Evolutionary conservation across 169 alveolate species (phyloP), one percentile per base, ranked within the genome.

Genomic region (Cryptosporidium xiaoi): DNA sequence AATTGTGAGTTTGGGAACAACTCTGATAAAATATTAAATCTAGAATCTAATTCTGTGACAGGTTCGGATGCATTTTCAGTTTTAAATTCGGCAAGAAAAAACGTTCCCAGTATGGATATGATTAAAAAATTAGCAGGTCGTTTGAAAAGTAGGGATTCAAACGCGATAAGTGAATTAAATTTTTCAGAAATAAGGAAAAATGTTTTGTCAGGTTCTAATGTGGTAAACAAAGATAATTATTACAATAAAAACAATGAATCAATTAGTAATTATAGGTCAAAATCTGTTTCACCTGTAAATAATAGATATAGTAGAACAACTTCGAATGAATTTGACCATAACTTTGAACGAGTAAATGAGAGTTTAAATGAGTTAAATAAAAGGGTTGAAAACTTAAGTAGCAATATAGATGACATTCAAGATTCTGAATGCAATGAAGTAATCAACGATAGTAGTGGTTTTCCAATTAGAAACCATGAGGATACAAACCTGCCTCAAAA

Each of bases 121-220:
- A 77, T 77, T 60, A 77, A 77, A 56, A 56, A 66, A 48, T 53
- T 77, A 40, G 87, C 87, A 77, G 62, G 77, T 31, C 69, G 71
- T 40, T 64, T 77, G 34, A 77, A 77, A 36, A 77, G 50, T 56
- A 77, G 55, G 40, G 64, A 77, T 50, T 77, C 87, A 48, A 71
- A 77, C 27, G 27, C 87, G 8, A 77, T 60, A 12, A 77, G 71
- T 36, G 87, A 77, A 62, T 27, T 77, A 8, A 62, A 62, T 29
- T 77, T 77, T 77, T 64, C 87, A 62, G 56, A 46, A 18, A 27
- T 27, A 33, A 60, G 48, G 6, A 62, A 36, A 60, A n/a, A 6
- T 20, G 46, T 20, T 29, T 62, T 27, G 0, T 55, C 1, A 27
- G 64, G 12, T 13, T 18, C 64, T 20, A 55, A 55, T 55, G 10